Percentiles rank a stretch among this genome's conserved stretches.
phyloP scores from a whole-genome alignment of 805 yeast species.

The Yarrowia sp. region DNA sequence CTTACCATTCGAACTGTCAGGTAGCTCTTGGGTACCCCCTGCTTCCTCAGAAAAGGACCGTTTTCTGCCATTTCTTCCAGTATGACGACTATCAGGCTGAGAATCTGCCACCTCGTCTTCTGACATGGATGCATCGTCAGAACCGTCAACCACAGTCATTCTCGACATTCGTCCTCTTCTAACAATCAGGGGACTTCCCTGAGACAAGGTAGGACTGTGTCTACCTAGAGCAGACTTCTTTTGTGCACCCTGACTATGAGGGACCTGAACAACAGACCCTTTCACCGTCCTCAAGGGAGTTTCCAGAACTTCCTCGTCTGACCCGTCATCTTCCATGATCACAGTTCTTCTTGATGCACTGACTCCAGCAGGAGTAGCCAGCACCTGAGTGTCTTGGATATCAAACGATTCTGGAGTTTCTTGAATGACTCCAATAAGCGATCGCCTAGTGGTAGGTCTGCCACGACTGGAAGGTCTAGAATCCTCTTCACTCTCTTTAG shows the following conservation, averaged over 20 bases:
- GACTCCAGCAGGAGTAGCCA: constrained; percentile 11
- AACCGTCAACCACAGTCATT: constrained; percentile 16
- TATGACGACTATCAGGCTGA: constrained; percentile 2
- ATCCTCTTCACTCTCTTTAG: neutral
- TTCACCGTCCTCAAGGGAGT: neutral
- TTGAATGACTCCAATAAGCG: neutral
- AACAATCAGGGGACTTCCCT: constrained; percentile 22
- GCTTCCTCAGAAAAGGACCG: constrained; percentile 1
- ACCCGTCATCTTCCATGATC: neutral
- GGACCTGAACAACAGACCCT: constrained; percentile 11
- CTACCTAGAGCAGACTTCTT: neutral
- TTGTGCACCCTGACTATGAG: constrained; percentile 12
- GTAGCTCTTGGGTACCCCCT: neutral
- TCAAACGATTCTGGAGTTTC: constrained; percentile 14
- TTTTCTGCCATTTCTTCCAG: neutral
- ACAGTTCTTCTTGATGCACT: neutral
- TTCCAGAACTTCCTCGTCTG: constrained; percentile 22
- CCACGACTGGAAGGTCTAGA: neutral
- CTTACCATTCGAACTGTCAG: neutral
- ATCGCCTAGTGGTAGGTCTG: neutral
- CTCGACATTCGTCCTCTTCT: neutral
- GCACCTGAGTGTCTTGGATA: constrained; percentile 11
- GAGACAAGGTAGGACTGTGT: constrained; percentile 10
- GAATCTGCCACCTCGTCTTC: constrained; percentile 26
- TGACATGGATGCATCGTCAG: constrained; percentile 10